Conservation (phyloP, 2,329 filamentous ascomycete species). For the Clarireedia hainanense region DNA sequence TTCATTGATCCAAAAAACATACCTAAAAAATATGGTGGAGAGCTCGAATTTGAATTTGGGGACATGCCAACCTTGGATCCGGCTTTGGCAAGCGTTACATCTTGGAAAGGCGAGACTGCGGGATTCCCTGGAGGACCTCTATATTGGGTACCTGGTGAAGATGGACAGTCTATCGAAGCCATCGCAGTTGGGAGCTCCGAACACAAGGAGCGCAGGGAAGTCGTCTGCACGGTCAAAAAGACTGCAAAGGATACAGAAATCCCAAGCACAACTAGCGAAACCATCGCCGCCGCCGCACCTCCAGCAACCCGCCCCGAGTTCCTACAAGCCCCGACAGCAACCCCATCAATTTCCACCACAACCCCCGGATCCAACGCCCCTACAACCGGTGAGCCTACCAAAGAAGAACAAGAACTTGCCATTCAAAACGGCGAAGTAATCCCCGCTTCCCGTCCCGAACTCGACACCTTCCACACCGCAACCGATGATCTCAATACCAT, state of each 20-base stretch:
- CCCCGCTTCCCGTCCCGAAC: slow-evolving; percentile 17
- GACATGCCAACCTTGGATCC: slow-evolving; percentile 67
- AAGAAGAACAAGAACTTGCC: not conserved
- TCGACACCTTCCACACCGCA: slow-evolving; percentile 19
- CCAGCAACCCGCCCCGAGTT: slow-evolving; percentile 5
- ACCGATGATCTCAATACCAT: slow-evolving; percentile 12
- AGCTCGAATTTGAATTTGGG: slow-evolving; percentile 76
- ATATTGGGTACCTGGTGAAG: slow-evolving; percentile 43
- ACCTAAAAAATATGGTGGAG: slow-evolving; percentile 81
- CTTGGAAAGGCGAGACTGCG: slow-evolving; percentile 44
- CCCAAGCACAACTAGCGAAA: not conserved
- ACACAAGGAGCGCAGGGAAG: slow-evolving; percentile 38
- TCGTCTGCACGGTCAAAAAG: slow-evolving; percentile 19
- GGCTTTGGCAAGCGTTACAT: slow-evolving; percentile 39
- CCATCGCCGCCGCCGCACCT: not conserved
- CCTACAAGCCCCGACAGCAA: slow-evolving; percentile 12
- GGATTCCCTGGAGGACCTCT: slow-evolving; percentile 49
- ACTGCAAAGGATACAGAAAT: not conserved
- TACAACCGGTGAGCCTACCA: not conserved
- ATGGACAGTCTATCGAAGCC: slow-evolving; percentile 39
- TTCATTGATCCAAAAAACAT: slow-evolving; percentile 82
- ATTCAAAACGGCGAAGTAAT: slow-evolving; percentile 20
- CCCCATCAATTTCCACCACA: slow-evolving; percentile 1
- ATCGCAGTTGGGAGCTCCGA: slow-evolving; percentile 43
- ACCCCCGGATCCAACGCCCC: not conserved